A percentile compares a stretch with the other conserved stretches of the same genome.
These are phyloP conservation scores for Solanum virginianum DNA, from an alignment of 257 asterid species.

Conservation along the genomic window DNA sequence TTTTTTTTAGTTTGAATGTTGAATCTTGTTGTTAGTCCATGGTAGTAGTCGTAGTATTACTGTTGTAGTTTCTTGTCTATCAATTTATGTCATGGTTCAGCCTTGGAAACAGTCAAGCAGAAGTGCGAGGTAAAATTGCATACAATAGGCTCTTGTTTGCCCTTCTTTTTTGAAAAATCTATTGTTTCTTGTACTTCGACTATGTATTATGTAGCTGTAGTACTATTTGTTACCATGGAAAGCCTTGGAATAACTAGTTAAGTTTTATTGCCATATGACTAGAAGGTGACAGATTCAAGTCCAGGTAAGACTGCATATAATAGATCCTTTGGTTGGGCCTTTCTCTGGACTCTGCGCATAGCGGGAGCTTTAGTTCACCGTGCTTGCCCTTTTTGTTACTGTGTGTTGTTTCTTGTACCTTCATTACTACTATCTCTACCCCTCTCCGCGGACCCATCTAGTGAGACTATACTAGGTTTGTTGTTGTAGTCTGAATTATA, in stretches of 20 bases:
- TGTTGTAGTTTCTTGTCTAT: neutral
- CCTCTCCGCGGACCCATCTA: too few species aligned
- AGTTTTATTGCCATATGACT: too few species aligned
- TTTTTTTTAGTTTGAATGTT: neutral
- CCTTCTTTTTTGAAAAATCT: too few species aligned
- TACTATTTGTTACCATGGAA: neutral
- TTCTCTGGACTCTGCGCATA: too few species aligned
- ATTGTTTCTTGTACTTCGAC: neutral
- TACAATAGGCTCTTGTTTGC: too few species aligned
- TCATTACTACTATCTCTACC: neutral
- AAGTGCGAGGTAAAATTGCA: rapidly evolving
- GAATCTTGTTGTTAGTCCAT: neutral
- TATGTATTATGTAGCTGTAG: neutral
- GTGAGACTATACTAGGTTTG: neutral
- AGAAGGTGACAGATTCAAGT: too few species aligned
- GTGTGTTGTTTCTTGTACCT: neutral
- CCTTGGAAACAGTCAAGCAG: too few species aligned
- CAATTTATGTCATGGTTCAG: neutral
- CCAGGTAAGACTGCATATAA: too few species aligned
- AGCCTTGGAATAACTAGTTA: too few species aligned
- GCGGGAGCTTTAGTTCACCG: too few species aligned
- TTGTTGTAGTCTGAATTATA: neutral
- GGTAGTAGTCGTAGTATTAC: neutral
- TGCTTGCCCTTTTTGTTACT: too few species aligned
- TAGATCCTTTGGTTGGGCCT: too few species aligned